Evolutionary conservation across 75 land plant genomes (phyloP), one percentile per base, ranked within the genome.

Genomic region (Ceratopteris richardii): DNA sequence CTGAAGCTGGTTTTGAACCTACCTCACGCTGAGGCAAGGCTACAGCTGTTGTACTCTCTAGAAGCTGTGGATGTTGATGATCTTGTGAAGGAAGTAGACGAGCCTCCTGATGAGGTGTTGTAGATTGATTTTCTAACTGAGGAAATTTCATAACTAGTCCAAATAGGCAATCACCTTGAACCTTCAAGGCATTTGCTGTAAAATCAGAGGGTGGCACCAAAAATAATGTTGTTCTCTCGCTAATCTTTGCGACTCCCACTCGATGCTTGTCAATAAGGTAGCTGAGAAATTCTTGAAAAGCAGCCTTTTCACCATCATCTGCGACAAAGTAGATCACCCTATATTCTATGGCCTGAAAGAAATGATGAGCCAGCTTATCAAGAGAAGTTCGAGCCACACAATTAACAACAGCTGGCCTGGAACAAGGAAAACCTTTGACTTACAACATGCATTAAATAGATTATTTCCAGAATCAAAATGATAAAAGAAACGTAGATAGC

Each of bases 181-280:
- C 76, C 48, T 85, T 85, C 50, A 93, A 66, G 46, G 85, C 82
- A 29, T 85, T 59, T 31, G 79, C 74, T 14, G 88, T 56, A 44
- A 93, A 93, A 18, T 88, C 87, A 17, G 97, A 92, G 0, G 98
- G 98, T 41, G 98, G 98, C 50, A 93, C 90, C 68, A 93, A 73
- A 70, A 93, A 93, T 17, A 93, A 57, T 20, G 82, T 78, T 29
- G 89, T 85, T 6, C 95, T 96, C 74, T 93, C 98, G 64, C 70
- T 80, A 60, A 88, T 57, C 55, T 85, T 85, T 17, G 90, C 98
- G 66, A 93, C 98, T 13, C 96, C 96, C 22, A 96, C 95, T 27
- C 98, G 84, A 51, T 78, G 69, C 31, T 76, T 93, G 21, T 71
- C 62, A 67, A 84, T 75, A 29, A 93, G 62, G 58, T 89, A 93